Conservation (phyloP, 1,139 yeast species). For the Sugiyamaella pinicola region DNA sequence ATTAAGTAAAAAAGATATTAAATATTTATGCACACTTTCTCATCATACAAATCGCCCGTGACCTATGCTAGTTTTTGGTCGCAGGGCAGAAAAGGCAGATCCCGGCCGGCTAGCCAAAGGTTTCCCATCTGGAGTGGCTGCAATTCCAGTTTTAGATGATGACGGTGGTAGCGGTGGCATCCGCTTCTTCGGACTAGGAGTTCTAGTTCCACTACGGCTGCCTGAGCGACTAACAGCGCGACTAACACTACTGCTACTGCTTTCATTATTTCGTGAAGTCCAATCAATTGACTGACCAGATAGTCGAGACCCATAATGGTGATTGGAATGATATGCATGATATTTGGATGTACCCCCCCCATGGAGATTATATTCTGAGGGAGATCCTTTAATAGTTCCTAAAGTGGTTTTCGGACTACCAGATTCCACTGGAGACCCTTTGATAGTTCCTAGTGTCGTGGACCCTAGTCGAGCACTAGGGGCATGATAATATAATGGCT, state of each 20-base stretch:
- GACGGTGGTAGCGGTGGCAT: constrained; percentile 2
- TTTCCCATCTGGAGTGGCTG: constrained; percentile 1
- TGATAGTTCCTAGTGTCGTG: constrained; percentile 25
- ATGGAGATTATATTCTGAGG: constrained; percentile 12
- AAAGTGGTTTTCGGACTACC: not conserved
- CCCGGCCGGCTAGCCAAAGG: constrained; percentile 29
- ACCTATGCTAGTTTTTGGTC: constrained; percentile 31
- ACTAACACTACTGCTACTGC: not conserved
- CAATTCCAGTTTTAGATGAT: not conserved
- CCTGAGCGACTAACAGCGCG: not conserved
- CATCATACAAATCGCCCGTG: constrained; percentile 29
- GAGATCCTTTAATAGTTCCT: constrained; percentile 28
- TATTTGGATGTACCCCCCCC: not conserved
- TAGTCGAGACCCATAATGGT: not conserved
- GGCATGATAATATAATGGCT: constrained; percentile 15
- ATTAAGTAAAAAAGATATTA: constrained; percentile 3
- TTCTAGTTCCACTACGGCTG: not conserved
- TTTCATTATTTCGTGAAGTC: not conserved
- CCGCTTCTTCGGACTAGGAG: constrained; percentile 21
- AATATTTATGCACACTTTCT: constrained; percentile 9
- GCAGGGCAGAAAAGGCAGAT: constrained; percentile 34
- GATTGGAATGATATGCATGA: not conserved
- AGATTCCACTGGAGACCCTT: constrained; percentile 30
- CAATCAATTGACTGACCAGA: constrained; percentile 3
- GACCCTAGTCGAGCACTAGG: constrained; percentile 8